phyloP scores from a whole-genome alignment of 305 asterid genomes.

The Petunia hybrid region DNA sequence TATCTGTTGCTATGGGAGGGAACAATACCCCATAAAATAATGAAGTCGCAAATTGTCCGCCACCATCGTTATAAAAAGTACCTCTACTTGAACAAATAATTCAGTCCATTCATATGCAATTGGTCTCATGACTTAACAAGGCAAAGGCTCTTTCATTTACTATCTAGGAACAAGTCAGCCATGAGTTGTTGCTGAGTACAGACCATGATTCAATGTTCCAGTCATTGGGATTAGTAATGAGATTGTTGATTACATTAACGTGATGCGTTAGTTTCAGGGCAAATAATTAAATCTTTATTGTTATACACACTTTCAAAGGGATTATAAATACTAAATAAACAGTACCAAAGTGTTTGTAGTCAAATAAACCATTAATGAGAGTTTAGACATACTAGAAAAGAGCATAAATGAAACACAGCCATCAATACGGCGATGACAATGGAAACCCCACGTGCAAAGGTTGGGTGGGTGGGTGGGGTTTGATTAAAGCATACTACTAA shows the following conservation, averaged over 20 bases:
- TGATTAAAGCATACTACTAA: not conserved
- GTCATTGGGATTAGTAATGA: slow-evolving; percentile 21
- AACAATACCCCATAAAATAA: no score
- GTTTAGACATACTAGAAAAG: not conserved
- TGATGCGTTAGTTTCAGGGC: slow-evolving; percentile 20
- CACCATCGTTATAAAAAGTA: no score
- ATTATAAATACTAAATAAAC: not conserved
- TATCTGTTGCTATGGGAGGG: no score
- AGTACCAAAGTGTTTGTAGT: slow-evolving; percentile 27
- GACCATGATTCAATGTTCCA: slow-evolving; percentile 26
- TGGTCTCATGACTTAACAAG: not conserved
- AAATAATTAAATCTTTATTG: not conserved
- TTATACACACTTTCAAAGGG: not conserved
- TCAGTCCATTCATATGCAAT: not conserved
- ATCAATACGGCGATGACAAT: slow-evolving; percentile 26
- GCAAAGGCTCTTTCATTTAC: not conserved
- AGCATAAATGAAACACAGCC: slow-evolving; percentile 24
- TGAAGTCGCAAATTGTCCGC: no score
- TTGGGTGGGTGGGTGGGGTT: not conserved
- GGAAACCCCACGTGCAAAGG: slow-evolving; percentile 28
- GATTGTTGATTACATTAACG: slow-evolving; percentile 1
- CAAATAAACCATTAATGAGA: slow-evolving; percentile 11
- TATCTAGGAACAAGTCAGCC: not conserved
- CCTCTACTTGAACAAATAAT: no score
- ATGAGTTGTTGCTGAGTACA: not conserved